A percentile compares a stretch with the other conserved stretches of the same genome.
These are phyloP conservation scores for Petrea volubilis DNA, from an alignment of 257 asterid genomes.

Conservation along the genomic window DNA sequence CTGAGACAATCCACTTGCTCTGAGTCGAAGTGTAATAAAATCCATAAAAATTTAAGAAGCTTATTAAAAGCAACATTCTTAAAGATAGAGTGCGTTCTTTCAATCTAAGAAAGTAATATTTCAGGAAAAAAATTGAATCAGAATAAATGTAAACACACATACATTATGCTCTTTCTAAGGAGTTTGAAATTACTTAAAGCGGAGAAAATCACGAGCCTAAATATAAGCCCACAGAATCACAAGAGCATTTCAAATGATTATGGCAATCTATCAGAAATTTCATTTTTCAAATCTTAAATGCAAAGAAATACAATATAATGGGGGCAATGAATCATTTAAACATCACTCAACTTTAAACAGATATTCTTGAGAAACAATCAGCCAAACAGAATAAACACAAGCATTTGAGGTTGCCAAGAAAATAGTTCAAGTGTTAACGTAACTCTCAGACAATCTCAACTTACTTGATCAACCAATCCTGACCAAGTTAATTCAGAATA, in stretches of 20 bases:
- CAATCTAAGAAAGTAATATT: not conserved
- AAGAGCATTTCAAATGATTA: not conserved
- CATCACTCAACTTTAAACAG: not conserved
- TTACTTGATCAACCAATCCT: not conserved
- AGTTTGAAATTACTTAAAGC: not conserved
- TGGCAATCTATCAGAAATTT: not conserved
- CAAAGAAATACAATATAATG: not conserved
- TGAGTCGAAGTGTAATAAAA: conserved; percentile 36
- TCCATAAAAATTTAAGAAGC: not conserved
- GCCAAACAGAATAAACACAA: not conserved
- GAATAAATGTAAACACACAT: too few species aligned
- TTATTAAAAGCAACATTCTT: not conserved
- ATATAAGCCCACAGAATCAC: not conserved
- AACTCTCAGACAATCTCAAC: not conserved
- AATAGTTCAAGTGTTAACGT: too few species aligned
- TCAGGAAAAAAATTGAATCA: not conserved
- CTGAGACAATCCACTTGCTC: conserved; percentile 77
- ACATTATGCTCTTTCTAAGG: not conserved
- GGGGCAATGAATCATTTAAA: too few species aligned
- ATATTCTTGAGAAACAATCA: not conserved
- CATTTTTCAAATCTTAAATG: not conserved
- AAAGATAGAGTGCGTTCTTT: not conserved
- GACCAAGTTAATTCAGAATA: not conserved
- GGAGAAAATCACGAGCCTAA: not conserved
- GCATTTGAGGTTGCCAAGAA: not conserved